Conservation (phyloP, 164 flowering plant species). For the Litsea cubeba region DNA sequence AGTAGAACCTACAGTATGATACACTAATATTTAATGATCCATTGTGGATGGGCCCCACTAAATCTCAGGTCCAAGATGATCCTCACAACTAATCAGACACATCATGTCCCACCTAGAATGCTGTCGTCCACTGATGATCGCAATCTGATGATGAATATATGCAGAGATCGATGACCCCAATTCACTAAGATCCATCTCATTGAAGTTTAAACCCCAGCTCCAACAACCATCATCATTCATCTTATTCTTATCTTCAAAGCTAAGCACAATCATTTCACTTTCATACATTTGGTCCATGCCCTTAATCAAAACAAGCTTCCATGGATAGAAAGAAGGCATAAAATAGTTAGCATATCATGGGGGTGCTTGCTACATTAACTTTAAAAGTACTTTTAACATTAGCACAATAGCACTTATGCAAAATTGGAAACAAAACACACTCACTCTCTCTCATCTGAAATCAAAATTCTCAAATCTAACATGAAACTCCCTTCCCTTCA, state of each 20-base stretch:
- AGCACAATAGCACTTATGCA: background rate
- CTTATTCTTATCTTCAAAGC: background rate
- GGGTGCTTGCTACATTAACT: background rate
- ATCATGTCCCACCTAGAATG: too few species aligned
- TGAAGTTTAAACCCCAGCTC: too few species aligned
- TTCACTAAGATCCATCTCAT: too few species aligned
- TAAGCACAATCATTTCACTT: background rate
- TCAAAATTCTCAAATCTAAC: background rate
- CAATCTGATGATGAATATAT: too few species aligned
- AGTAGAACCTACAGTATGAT: too few species aligned
- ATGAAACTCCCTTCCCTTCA: background rate
- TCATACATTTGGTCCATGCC: background rate
- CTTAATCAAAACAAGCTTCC: background rate
- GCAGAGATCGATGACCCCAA: too few species aligned
- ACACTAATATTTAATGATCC: too few species aligned
- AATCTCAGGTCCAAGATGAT: too few species aligned
- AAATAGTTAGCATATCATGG: background rate
- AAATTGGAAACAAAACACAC: background rate
- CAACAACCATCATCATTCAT: too few species aligned
- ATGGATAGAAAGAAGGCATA: background rate
- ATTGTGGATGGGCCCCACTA: too few species aligned
- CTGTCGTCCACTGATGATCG: too few species aligned
- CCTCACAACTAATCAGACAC: too few species aligned
- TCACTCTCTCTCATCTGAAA: background rate
- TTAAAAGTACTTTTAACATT: background rate